phyloP scores from a whole-genome alignment of 345 rosid species.

The Crucihimalaya himalaica region DNA sequence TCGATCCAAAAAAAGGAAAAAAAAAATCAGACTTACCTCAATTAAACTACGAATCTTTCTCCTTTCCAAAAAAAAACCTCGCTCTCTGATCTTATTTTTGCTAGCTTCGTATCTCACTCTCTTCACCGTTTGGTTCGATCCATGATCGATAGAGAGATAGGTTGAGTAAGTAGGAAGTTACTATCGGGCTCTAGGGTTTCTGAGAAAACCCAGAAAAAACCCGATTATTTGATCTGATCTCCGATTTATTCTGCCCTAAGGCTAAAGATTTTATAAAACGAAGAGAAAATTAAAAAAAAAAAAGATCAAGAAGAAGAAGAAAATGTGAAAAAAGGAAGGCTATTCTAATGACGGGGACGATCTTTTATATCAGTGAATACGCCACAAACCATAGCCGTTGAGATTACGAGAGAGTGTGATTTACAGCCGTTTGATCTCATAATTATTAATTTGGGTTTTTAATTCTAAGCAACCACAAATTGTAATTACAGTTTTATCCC shows the following conservation, averaged over 20 bases:
- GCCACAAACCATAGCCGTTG: slow-evolving; percentile 28
- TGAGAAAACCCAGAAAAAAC: slow-evolving; percentile 14
- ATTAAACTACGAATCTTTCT: slow-evolving; percentile 10
- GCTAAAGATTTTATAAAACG: slow-evolving; percentile 23
- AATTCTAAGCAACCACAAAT: slow-evolving; percentile 26
- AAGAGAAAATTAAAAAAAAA: neutral
- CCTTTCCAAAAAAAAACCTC: neutral
- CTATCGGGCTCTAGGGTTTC: slow-evolving; percentile 28
- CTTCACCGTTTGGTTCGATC: slow-evolving; percentile 22
- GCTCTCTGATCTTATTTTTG: neutral
- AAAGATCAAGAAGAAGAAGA: neutral
- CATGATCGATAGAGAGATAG: slow-evolving; percentile 16
- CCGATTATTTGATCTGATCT: slow-evolving; percentile 1
- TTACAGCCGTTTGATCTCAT: slow-evolving; percentile 32
- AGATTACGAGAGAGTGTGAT: neutral
- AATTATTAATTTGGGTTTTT: slow-evolving; percentile 19
- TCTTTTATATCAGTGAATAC: slow-evolving; percentile 26
- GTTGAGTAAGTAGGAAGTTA: slow-evolving; percentile 25
- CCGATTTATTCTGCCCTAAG: slow-evolving; percentile 18
- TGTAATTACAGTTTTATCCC: slow-evolving; percentile 20
- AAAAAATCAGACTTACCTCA: slow-evolving; percentile 31
- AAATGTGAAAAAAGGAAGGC: slow-evolving; percentile 3
- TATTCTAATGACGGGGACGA: slow-evolving; percentile 18
- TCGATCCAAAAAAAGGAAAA: neutral
- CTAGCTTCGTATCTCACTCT: slow-evolving; percentile 28